A percentile compares a stretch with the other conserved stretches of the same genome.
Evolutionary conservation across 2,329 filamentous ascomycete genomes (phyloP).

Genomic region (Botryotinia calthae): DNA sequence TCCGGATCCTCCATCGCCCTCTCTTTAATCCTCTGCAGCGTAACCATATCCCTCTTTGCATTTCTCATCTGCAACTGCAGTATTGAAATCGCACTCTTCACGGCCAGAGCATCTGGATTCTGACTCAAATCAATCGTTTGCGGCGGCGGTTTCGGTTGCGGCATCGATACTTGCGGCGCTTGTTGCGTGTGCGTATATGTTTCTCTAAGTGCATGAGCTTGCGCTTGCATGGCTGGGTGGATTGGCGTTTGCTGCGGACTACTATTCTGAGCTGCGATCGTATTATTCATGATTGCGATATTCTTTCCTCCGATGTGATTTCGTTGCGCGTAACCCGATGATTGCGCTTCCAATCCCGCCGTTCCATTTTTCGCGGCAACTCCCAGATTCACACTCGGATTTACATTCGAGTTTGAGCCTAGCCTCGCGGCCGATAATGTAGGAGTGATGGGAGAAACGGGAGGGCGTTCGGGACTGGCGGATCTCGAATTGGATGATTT

Average conservation of each 20-base stretch:
- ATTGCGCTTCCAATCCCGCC: background rate
- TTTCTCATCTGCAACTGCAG: conserved; percentile 82
- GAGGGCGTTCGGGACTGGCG: conserved; percentile 34
- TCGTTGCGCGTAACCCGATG: background rate
- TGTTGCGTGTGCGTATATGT: conserved; percentile 49
- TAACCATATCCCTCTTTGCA: conserved; percentile 70
- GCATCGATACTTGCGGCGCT: conserved; percentile 41
- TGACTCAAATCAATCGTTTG: conserved; percentile 56
- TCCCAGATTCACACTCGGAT: background rate
- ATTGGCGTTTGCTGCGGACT: background rate
- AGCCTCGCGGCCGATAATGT: conserved; percentile 29
- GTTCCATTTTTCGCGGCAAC: background rate
- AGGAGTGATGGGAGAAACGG: conserved; percentile 38
- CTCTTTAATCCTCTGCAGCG: conserved; percentile 66
- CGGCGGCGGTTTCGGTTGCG: conserved; percentile 45
- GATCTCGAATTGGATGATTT: conserved; percentile 21
- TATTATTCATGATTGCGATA: conserved; percentile 16
- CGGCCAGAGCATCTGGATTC: conserved; percentile 84
- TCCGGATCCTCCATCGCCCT: conserved; percentile 69
- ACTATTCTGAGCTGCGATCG: background rate
- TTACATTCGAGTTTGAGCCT: conserved; percentile 17
- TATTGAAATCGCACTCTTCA: conserved; percentile 80
- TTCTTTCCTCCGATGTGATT: background rate
- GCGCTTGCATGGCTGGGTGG: conserved; percentile 28
- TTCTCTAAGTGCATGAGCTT: background rate